Percentiles rank a stretch among this genome's conserved stretches.
These are phyloP conservation scores for Lagenaria siceraria DNA, from an alignment of 306 rosid genomes.

Conservation along the genomic window DNA sequence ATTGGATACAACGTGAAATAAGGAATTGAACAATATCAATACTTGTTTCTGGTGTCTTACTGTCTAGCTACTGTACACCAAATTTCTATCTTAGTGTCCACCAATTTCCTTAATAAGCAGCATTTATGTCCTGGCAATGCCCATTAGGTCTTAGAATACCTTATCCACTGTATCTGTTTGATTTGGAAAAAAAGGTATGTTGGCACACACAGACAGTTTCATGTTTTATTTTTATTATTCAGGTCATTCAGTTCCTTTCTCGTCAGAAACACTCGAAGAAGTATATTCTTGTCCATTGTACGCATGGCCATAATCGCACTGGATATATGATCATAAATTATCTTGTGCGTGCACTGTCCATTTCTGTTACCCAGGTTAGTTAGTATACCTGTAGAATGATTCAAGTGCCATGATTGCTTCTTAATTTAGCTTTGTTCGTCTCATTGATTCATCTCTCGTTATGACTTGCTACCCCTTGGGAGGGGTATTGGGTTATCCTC, in stretches of 20 bases:
- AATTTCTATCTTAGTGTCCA: background rate
- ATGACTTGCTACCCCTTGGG: slow-evolving; percentile 4
- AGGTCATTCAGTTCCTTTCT: slow-evolving; percentile 69
- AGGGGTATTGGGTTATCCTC: slow-evolving; percentile 6
- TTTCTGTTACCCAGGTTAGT: slow-evolving; percentile 81
- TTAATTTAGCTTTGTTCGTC: background rate
- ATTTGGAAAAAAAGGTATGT: background rate
- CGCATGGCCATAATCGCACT: slow-evolving; percentile 98
- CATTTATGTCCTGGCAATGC: background rate
- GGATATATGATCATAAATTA: slow-evolving; percentile 92
- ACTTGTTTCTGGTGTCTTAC: background rate
- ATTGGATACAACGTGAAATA: background rate
- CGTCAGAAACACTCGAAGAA: slow-evolving; percentile 86
- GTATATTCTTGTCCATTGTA: slow-evolving; percentile 93
- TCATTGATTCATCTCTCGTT: background rate
- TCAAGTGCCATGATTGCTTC: slow-evolving; percentile 3
- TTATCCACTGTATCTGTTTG: background rate
- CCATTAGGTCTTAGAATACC: background rate
- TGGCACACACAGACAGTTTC: background rate
- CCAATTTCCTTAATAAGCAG: background rate
- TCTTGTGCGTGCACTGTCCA: slow-evolving; percentile 65
- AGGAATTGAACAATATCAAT: background rate
- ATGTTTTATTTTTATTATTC: background rate
- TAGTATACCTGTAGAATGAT: slow-evolving; percentile 12
- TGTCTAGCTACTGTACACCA: background rate